phyloP scores from a whole-genome alignment of 495 filamentous ascomycete species.

The Cercophora scortea region DNA sequence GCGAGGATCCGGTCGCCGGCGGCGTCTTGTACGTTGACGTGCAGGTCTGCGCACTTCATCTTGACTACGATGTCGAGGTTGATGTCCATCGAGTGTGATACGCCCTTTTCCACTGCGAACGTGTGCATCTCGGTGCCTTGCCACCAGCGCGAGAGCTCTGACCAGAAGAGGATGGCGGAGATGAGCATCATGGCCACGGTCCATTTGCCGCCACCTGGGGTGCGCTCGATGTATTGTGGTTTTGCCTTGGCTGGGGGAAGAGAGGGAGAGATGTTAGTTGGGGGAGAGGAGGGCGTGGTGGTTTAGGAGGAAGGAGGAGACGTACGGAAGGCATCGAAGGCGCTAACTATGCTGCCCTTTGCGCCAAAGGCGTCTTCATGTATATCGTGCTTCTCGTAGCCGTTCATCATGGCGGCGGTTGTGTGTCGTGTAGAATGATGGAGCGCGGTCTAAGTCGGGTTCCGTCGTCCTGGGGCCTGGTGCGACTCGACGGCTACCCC shows the following conservation, averaged over 20 bases:
- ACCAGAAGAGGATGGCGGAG: constrained; percentile 62
- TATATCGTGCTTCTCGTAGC: constrained; percentile 58
- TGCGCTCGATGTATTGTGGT: constrained; percentile 77
- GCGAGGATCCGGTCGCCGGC: constrained; percentile 86
- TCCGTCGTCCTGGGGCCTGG: not conserved
- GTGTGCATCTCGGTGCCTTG: constrained; percentile 74
- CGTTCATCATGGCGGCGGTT: constrained; percentile 36
- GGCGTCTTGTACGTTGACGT: constrained; percentile 97
- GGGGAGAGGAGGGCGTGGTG: not conserved
- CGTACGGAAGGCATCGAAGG: constrained; percentile 95
- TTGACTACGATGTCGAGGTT: constrained; percentile 91
- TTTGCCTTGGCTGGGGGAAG: constrained; percentile 76
- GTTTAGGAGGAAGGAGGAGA: not conserved
- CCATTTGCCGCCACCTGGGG: constrained; percentile 81
- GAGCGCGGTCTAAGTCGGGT: not conserved
- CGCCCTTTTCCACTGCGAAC: constrained; percentile 89
- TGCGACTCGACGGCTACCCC: not conserved
- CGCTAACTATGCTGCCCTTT: constrained; percentile 62
- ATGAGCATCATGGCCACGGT: constrained; percentile 74
- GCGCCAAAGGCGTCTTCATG: constrained; percentile 74
- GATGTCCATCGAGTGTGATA: constrained; percentile 81
- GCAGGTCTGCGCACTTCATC: constrained; percentile 82
- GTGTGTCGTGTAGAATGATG: not conserved
- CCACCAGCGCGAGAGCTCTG: constrained; percentile 77
- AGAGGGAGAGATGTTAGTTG: constrained; percentile 18